phyloP scores from a whole-genome alignment of 352 stramenopile species.

The Phytophthora sojae region DNA sequence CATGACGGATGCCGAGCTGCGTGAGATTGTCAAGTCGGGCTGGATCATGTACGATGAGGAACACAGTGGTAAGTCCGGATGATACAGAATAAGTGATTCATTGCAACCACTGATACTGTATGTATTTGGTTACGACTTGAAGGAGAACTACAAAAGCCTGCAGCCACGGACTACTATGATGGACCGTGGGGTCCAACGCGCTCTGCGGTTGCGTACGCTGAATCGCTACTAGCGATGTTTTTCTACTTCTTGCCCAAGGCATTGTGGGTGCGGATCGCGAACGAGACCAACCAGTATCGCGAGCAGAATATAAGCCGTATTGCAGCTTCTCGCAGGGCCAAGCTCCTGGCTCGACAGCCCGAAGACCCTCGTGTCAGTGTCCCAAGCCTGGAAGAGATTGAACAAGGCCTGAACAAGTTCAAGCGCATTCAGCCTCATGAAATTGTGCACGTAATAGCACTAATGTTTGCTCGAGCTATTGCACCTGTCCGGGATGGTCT shows the following conservation, averaged over 20 bases:
- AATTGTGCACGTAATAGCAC: constrained; percentile 15
- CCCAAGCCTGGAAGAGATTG: constrained; percentile 9
- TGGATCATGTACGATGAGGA: constrained; percentile 14
- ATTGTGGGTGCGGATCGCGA: constrained; percentile 21
- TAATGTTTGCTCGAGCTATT: constrained; percentile 19
- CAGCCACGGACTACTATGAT: constrained; percentile 18
- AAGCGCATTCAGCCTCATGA: constrained; percentile 20
- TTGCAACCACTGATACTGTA: constrained; percentile 3
- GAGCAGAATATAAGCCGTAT: constrained; percentile 6
- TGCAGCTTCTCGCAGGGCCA: not conserved
- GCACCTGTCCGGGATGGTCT: constrained; percentile 11
- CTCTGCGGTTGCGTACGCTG: constrained; percentile 18
- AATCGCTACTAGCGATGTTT: constrained; percentile 21
- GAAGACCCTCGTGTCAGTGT: constrained; percentile 14
- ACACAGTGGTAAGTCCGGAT: constrained; percentile 18
- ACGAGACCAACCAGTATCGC: constrained; percentile 21
- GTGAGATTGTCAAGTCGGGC: not conserved
- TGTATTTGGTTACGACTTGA: not conserved
- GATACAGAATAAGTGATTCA: constrained; percentile 15
- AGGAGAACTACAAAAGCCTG: constrained; percentile 9
- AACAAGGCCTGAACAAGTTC: too few relatives aligned
- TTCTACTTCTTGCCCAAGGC: constrained; percentile 36
- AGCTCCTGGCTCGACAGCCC: not conserved
- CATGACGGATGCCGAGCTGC: constrained; percentile 3
- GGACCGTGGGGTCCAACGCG: constrained; percentile 11